Evolutionary conservation across 2,329 filamentous ascomycete genomes (phyloP), one percentile per base, ranked within the genome.

Genomic region (Aspergillus proliferans): DNA sequence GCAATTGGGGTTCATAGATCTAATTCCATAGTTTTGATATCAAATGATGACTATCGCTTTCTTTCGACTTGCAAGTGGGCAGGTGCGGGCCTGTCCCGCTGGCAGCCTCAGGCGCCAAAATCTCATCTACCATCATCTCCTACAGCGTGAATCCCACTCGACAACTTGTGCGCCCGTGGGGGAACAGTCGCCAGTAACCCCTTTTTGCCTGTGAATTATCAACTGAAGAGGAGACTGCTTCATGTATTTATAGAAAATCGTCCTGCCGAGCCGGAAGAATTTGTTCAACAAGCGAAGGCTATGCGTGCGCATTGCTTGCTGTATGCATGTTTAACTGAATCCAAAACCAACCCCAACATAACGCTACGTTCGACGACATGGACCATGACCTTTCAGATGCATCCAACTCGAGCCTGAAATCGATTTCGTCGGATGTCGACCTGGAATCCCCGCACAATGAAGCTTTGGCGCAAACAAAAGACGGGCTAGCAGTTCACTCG

Each of bases 361-460:
- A 43, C 47, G 48, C 47, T 46, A 45, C 50, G 49, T 46, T 53
- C 57, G 66, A 30, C 26, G 36, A 56, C 34, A 68, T 69, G 66
- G 61, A 62, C 50, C 55, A 65, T 63, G 62, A 50, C 49, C 44
- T 46, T 44, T 54, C 54, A 41, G 55, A 56, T 45, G 50, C 54
- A 33, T 58, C 56, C 39, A 53, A 56, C 43, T 56, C 57, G 43
- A 61, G 51, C 49, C 50, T 49, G 39, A 58, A 51, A 39, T 47
- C 57, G 33, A 43, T 44, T 36, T 52, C 52, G 26, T 53, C 56
- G 26, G 47, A 48, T 49, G 45, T 36, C 26, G 55, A 54, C 21
- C 38, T 47, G 30, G 48, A 38, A 28, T 47, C 54, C 12, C 50
- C 47, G 18, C 52, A 49, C 9, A 50, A 56, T 50, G 56, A 39